phyloP scores from a whole-genome alignment of 2,329 filamentous ascomycete species.

The Pyrenophora teres region DNA sequence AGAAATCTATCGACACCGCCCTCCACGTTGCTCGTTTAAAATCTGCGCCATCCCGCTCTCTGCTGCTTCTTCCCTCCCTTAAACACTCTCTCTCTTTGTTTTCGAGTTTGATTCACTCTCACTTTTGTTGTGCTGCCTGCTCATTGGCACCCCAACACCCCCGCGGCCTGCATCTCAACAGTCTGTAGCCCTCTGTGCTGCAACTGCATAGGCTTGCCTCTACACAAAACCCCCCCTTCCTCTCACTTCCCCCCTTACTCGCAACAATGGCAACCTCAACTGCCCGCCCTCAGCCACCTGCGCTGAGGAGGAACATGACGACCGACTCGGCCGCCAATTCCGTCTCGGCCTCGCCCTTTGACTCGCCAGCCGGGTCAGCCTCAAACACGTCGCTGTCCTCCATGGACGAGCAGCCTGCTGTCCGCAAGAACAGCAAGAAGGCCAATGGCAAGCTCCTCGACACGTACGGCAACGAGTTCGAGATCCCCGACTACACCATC shows the following conservation, averaged over 20 bases:
- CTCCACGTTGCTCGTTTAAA: conserved; percentile 20
- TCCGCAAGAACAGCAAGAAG: conserved; percentile 46
- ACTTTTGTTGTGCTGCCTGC: conserved; percentile 4
- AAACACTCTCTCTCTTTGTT: conserved; percentile 6
- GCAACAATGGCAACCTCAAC: conserved; percentile 56
- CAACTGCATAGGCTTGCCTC: conserved; percentile 14
- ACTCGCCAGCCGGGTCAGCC: conserved; percentile 66
- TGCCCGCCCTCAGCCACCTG: conserved; percentile 57
- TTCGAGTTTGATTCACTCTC: conserved; percentile 3
- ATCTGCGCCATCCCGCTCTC: conserved; percentile 22
- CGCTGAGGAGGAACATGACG: conserved; percentile 53
- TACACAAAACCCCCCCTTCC: background rate
- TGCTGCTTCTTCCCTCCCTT: conserved; percentile 7
- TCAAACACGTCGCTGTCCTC: conserved; percentile 94
- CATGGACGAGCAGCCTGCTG: conserved; percentile 64
- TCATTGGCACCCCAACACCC: conserved; percentile 18
- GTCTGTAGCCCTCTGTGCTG: conserved; percentile 17
- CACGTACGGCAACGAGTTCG: conserved; percentile 93
- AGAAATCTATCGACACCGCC: conserved; percentile 35
- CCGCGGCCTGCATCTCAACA: conserved; percentile 31
- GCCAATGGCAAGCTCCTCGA: conserved; percentile 72
- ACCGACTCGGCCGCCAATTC: conserved; percentile 61
- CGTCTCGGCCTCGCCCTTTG: conserved; percentile 59
- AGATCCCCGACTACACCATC: conserved; percentile 93
- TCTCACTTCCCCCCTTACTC: background rate